Conservation (phyloP, 1,284 basidiomycete species). For the Cystobasidiaceae sp. region DNA sequence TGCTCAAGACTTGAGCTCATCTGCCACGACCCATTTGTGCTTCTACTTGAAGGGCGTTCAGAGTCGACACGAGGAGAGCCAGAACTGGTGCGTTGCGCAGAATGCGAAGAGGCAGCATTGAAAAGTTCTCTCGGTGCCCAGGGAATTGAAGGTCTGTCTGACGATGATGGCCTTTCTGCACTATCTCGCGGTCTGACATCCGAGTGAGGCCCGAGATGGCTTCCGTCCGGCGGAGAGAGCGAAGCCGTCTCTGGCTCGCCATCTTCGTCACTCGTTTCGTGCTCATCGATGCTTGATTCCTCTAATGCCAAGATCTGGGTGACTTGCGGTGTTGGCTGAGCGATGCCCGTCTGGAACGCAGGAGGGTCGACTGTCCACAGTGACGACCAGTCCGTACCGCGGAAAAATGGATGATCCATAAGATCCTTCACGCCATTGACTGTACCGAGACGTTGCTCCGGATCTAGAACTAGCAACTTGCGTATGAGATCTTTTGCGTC, state of each 20-base stretch:
- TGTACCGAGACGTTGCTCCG: constrained; percentile 63
- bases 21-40: constrained; percentile 2
- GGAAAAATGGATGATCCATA: constrained; percentile 71
- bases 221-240: background rate
- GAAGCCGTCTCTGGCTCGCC: constrained; percentile 19
- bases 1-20: background rate
- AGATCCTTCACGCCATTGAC: constrained; percentile 58
- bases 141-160: background rate
- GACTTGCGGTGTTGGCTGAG: constrained; percentile 23
- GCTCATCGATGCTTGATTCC: constrained; percentile 7
- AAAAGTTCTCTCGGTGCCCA: background rate
- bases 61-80: background rate
- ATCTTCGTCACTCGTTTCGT: constrained; percentile 25
- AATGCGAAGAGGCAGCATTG: background rate
- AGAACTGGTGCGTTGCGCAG: background rate
- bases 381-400: constrained; percentile 60
- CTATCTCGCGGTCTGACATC: background rate
- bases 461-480: constrained; percentile 56
- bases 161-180: background rate
- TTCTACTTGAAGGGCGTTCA: constrained; percentile 7
- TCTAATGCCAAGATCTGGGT: constrained; percentile 18
- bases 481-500: constrained; percentile 51
- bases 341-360: constrained; percentile 47
- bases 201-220: background rate
- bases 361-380: constrained; percentile 61